These are phyloP conservation scores for Acorus calamus DNA, from an alignment of 106 monocot species.

Conservation along the genomic window DNA sequence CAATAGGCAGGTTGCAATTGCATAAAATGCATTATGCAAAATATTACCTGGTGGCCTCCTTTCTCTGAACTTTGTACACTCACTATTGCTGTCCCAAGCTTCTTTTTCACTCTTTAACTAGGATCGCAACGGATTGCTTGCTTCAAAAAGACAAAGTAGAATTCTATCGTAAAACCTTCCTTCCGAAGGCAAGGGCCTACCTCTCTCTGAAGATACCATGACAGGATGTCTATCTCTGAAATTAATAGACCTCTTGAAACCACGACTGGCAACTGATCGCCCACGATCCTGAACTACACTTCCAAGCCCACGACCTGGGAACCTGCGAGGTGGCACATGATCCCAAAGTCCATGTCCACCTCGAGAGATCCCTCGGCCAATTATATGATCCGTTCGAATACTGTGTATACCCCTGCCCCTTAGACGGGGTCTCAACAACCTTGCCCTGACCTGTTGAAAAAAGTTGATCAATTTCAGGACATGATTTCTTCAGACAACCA, in stretches of 20 bases:
- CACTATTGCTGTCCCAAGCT: no score
- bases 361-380: constrained; percentile 15
- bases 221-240: constrained; percentile 50
- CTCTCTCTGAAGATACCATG: constrained; percentile 35
- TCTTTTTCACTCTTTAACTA: no score
- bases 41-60: constrained; percentile 49
- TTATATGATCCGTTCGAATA: constrained; percentile 40
- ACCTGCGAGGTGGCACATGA: constrained; percentile 31
- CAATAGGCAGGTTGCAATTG: no score
- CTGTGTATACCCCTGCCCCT: constrained; percentile 50
- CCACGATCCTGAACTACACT: constrained; percentile 25
- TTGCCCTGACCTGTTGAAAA: constrained; percentile 57
- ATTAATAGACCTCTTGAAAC: constrained; percentile 30
- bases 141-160: no score
- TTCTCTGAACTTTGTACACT: no score
- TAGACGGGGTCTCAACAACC: constrained; percentile 73
- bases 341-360: constrained; percentile 28
- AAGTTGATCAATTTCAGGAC: no score
- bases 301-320: constrained; percentile 15
- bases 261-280: constrained; percentile 18
- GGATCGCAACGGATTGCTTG: no score
- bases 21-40: no score
- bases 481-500: no score
- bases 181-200: constrained; percentile 54
- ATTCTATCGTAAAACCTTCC: constrained; percentile 59